Base-by-base conservation (phyloP, 108 stramenopile genomes). In the Nitzschia inconspicua region DNA sequence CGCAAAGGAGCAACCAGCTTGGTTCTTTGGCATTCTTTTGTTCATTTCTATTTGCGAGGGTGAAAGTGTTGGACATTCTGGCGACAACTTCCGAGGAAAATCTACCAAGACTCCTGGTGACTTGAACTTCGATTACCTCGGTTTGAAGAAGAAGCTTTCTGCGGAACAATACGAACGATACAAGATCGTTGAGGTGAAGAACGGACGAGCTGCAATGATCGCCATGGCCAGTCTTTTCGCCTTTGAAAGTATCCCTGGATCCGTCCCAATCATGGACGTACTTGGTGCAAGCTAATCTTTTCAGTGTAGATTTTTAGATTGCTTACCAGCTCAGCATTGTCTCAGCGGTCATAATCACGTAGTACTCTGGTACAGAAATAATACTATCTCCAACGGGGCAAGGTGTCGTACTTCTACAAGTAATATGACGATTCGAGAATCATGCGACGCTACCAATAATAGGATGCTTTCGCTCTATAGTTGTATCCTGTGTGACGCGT, bases 151-250 rank as follows among this genome's bases (percentile, higher is more conserved):
- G 32, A 86, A 80, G 63, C 46, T 82, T 47, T 73, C 75, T 24
- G 64, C 66, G 9, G 84, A 86, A 52, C 76, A 80, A 60, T 52
- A 65, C 23, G 78, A 44, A 9, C 84, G 83, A 47, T 90, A 88
- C 83, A 84, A 86, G 80, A 68, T 72, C 65, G 88, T 88, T 36
- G 92, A 93, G 67, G 73, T 76, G 44, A 76, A 83, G 81, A 89
- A 93, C 63, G 91, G 91, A 71, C 76, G 91, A 49, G 88, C 88
- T 52, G 91, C 92, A 19, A 93, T 93, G 92, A 93, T 93, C 58
- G 92, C 92, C 32, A 93, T 93, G 92, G 92, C 92, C 19, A 79
- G 77, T 58, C 83, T 93, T 32, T 90, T 93, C 59, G 83, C 92
- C 43, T 74, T 77, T 53, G 83, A 93, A 75, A 44, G 75, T 37